Conservation (phyloP, 371 early-diverging fungal genomes). For the Mucor piriformis region DNA sequence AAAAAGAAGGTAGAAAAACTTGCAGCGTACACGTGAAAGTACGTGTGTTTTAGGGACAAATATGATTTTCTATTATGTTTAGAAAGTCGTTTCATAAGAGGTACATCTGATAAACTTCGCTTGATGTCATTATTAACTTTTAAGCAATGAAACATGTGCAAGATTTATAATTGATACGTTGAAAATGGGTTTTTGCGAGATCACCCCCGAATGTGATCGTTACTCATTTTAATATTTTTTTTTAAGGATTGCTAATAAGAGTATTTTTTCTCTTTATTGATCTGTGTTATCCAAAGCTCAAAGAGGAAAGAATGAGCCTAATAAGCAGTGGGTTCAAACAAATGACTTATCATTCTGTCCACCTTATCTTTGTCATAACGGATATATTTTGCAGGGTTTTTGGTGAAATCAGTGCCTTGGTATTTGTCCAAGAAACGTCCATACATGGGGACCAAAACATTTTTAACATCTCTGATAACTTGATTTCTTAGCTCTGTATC, state of each 20-base stretch:
- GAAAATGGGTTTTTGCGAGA: background rate
- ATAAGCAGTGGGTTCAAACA: conserved; percentile 66
- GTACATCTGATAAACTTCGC: too few relatives aligned
- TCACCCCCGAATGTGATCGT: background rate
- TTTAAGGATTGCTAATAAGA: too few relatives aligned
- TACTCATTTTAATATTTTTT: background rate
- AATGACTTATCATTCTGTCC: conserved; percentile 66
- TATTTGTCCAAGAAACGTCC: conserved; percentile 74
- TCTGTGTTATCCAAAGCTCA: too few relatives aligned
- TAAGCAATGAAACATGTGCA: too few relatives aligned
- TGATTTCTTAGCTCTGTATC: conserved; percentile 75
- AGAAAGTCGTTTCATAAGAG: too few relatives aligned
- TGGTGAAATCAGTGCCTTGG: conserved; percentile 70
- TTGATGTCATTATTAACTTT: too few relatives aligned
- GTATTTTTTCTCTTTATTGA: too few relatives aligned
- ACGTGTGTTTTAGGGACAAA: too few relatives aligned
- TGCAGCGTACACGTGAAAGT: too few relatives aligned
- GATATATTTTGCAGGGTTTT: conserved; percentile 83
- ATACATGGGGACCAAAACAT: conserved; percentile 81
- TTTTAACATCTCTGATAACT: conserved; percentile 74
- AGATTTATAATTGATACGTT: too few relatives aligned
- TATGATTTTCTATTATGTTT: too few relatives aligned
- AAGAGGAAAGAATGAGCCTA: background rate
- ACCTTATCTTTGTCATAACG: conserved; percentile 73
- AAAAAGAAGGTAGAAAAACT: too few relatives aligned